These are phyloP conservation scores for Trypanosoma scelopori DNA, from an alignment of 208 protist genomes.

Conservation along the genomic window DNA sequence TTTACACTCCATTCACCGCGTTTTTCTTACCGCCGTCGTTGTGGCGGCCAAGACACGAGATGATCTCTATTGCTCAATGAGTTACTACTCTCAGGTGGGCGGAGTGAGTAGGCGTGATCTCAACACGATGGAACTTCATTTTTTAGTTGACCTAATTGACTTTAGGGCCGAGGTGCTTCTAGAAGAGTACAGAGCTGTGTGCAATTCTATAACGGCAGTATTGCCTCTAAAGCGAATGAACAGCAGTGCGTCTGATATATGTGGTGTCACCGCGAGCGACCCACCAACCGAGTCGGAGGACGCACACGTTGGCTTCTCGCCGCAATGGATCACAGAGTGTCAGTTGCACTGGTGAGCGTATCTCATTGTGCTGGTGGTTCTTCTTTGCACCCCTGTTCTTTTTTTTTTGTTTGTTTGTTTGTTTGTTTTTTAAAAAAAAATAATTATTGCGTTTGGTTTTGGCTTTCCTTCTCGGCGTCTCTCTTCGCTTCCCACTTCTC, in stretches of 20 bases:
- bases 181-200: constrained; percentile 42
- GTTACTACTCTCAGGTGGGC: constrained; percentile 90
- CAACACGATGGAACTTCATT: constrained; percentile 84
- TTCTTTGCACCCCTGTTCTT: no score
- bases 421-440: constrained; percentile 3
- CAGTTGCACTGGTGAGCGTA: constrained; percentile 27
- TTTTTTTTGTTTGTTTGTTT: neutral
- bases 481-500: no score
- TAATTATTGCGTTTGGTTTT: no score
- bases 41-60: constrained; percentile 89
- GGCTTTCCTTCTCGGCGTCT: no score
- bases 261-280: constrained; percentile 18
- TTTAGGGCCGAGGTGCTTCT: constrained; percentile 45
- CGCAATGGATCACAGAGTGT: constrained; percentile 37
- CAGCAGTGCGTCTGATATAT: constrained; percentile 27
- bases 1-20: constrained; percentile 78
- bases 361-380: constrained; percentile 4
- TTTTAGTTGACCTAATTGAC: constrained; percentile 63
- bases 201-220: constrained; percentile 36
- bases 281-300: constrained; percentile 22
- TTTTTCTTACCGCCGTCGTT: constrained; percentile 85
- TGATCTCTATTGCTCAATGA: constrained; percentile 91
- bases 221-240: constrained; percentile 5
- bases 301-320: neutral
- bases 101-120: constrained; percentile 81